Evolutionary conservation across 495 filamentous ascomycete genomes (phyloP), one percentile per base, ranked within the genome.

Genomic region (Penicillium coffeae): DNA sequence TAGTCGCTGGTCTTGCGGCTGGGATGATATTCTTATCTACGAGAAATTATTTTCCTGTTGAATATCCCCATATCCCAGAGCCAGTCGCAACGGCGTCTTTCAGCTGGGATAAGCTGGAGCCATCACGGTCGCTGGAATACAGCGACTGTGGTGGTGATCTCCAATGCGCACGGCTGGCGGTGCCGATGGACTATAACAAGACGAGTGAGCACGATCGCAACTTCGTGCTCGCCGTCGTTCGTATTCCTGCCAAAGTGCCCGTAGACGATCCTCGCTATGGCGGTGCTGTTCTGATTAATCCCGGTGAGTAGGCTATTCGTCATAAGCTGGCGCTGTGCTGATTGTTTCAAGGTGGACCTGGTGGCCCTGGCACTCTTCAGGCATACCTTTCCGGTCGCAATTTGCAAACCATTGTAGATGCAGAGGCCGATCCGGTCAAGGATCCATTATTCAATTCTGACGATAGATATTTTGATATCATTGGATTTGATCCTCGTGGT

Each of bases 401-500:
- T 47, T 49, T 81, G 2, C 78, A 76, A 36, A 63, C 56, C 0
- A 65, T 74, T 3, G 56, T 75, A 7, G 75, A 72, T 40, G 68
- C 69, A 12, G 61, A 66, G n/a, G 35, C 25, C 6, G 57, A 63
- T 20, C 66, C 66, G 0, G 41, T n/a, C 16, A 15, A 37, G 7
- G n/a, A 16, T 1, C 16, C 44, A 1, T n/a, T n/a, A n/a, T 3
- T 35, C 3, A 40, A 55, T 1, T 32, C 34, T 8, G 36, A 30
- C 22, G 50, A 67, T 36, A 69, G 71, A 33, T 74, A 76, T 45
- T 82, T 69, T 51, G 80, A 84, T 45, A 70, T 83, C 18, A 66
- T 84, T 34, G 70, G 74, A 0, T 82, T 81, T 44, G 80, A 82
- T 57, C 76, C 78, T 8, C 68, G 80, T 0, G 78, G 79, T 0